A percentile compares a stretch with the other conserved stretches of the same genome.
phyloP scores from a whole-genome alignment of 2,329 filamentous ascomycete species.

The Colletotrichum melonis region DNA sequence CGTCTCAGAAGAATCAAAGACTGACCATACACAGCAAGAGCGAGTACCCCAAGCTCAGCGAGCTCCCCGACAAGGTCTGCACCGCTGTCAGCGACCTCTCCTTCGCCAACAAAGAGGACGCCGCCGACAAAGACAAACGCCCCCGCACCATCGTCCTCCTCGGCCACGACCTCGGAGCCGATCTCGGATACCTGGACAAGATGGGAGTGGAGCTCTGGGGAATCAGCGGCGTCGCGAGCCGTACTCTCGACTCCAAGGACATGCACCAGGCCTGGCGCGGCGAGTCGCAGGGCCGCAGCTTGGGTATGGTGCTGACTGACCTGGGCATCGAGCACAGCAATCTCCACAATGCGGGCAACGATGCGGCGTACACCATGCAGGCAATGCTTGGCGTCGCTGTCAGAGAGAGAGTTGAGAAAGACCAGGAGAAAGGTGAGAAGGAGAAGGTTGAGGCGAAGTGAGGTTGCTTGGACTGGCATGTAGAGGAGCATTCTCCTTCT shows the following conservation, averaged over 20 bases:
- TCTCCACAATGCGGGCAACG: conserved; percentile 37
- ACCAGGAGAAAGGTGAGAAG: neutral
- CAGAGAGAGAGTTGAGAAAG: neutral
- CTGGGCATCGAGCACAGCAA: conserved; percentile 26
- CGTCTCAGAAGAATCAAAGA: no score
- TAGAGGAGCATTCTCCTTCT: neutral
- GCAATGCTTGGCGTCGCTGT: conserved; percentile 41
- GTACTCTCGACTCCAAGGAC: conserved; percentile 77
- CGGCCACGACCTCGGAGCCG: conserved; percentile 76
- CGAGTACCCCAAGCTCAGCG: conserved; percentile 49
- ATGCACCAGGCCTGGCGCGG: conserved; percentile 75
- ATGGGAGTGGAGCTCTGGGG: conserved; percentile 69
- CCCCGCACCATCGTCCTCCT: conserved; percentile 75
- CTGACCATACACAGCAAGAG: conserved; percentile 49
- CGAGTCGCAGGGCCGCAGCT: conserved; percentile 62
- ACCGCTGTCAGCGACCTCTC: conserved; percentile 47
- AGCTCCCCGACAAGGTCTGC: conserved; percentile 50
- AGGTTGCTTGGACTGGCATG: neutral
- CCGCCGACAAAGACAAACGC: neutral
- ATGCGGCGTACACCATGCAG: conserved; percentile 37
- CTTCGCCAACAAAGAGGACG: neutral
- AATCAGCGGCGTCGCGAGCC: conserved; percentile 63
- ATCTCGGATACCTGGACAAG: conserved; percentile 61
- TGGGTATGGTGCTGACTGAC: conserved; percentile 68
- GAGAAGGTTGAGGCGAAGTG: neutral